Evolutionary conservation across 2,329 filamentous ascomycete genomes (phyloP).

Genomic region (Colletotrichum sp.): DNA sequence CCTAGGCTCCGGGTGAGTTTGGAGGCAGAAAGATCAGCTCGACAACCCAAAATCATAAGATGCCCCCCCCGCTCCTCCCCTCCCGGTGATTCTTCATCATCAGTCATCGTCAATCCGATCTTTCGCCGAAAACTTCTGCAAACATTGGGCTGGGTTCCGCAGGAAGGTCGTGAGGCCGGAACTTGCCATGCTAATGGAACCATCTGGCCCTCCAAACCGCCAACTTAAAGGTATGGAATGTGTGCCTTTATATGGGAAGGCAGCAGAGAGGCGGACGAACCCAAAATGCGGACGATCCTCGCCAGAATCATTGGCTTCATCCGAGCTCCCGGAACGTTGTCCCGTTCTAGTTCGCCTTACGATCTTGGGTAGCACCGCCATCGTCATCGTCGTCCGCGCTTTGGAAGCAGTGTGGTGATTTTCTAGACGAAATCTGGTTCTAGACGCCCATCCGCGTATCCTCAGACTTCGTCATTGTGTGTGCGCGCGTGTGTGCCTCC

Average conservation of each 20-base stretch:
- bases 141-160: background rate
- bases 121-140: background rate
- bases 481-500: background rate
- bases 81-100: background rate
- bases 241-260: background rate
- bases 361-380: background rate
- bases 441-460: background rate
- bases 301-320: background rate
- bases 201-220: background rate
- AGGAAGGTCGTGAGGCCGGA: background rate
- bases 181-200: background rate
- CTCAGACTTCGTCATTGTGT: background rate
- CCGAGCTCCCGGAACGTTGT: background rate
- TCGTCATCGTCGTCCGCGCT: background rate
- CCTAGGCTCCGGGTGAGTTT: background rate
- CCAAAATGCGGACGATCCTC: background rate
- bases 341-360: background rate
- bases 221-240: background rate
- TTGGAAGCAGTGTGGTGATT: background rate
- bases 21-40: background rate
- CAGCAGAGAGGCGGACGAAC: background rate
- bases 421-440: background rate
- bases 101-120: background rate
- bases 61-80: background rate
- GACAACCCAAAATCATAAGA: background rate